Evolutionary conservation across 805 yeast genomes (phyloP), one percentile per base, ranked within the genome.

Genomic region (Metschnikowia dekortorum): DNA sequence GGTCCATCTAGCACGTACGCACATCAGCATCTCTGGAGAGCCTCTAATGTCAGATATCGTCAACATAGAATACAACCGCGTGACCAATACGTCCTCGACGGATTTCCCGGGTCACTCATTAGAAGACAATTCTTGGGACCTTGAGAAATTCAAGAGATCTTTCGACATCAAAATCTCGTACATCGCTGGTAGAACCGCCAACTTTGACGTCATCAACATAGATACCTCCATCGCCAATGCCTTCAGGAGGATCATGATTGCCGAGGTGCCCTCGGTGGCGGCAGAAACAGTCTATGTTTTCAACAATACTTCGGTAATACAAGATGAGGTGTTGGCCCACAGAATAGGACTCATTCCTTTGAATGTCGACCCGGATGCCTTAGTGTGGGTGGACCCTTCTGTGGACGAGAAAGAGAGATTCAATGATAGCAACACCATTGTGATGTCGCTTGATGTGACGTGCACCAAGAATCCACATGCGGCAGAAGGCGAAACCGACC

Each of bases 221-320:
- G 99, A 94, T 68, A 87, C 98, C 1, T 88, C 98, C 10, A 75
- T 94, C 51, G 91, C 98, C 41, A 94, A 94, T 73, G 97, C 99
- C 0, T 90, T 92, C 71, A 85, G 99, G 65, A 85, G 99, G 64
- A 87, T 94, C 61, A 91, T 94, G 98, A 84, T 94, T 49, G 81
- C 97, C 1, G 99, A 94, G 67, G 96, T 94, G 38, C 99, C 99
- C 18, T 81, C 94, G 1, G 95, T 92, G 43, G 98, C 99, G 13
- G 87, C 96, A 22, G 99, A 94, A 69, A 82, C 88, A 54, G 89
- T 94, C 14, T 90, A 85, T 65, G 80, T 94, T 52, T 87, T 87
- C 74, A 92, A 89, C 77, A 94, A 94, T 70, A 94, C 99, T 1
- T 89, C 97, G 1, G 97, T 94, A 44, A 89, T 94, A 56, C 97